phyloP scores from a whole-genome alignment of 441 rosid species.

The Arabidopsis hybrid region DNA sequence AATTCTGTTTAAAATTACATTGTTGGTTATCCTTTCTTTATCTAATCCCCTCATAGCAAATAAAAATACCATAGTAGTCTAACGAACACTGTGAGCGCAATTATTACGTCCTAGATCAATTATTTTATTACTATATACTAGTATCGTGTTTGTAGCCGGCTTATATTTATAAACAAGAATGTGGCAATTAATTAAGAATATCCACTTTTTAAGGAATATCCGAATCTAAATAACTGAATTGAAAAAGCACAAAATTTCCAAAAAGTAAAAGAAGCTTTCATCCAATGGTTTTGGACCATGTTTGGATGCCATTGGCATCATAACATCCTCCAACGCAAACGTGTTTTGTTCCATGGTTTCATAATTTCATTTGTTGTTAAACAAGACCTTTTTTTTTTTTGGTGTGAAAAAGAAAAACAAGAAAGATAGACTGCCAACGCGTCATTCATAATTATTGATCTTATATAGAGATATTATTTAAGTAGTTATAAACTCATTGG shows the following conservation, averaged over 20 bases:
- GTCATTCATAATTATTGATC: neutral
- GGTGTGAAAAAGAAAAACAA: too few species aligned
- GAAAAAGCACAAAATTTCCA: slow-evolving; percentile 16
- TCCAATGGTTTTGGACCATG: neutral
- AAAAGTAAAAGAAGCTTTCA: slow-evolving; percentile 18
- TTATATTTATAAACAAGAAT: neutral
- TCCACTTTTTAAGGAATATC: slow-evolving; percentile 4
- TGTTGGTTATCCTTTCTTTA: slow-evolving; percentile 14
- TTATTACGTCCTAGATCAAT: slow-evolving; percentile 11
- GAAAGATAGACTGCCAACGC: neutral
- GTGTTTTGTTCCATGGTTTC: neutral
- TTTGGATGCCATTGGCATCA: too few species aligned
- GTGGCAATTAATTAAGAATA: neutral
- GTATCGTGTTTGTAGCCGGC: slow-evolving; percentile 16
- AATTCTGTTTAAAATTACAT: neutral
- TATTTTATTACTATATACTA: neutral
- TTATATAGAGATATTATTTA: neutral
- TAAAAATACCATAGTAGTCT: slow-evolving; percentile 7
- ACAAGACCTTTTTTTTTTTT: too few species aligned
- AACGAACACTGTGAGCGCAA: slow-evolving; percentile 23
- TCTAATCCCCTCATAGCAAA: neutral
- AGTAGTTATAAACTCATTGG: neutral
- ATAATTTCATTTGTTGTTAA: too few species aligned
- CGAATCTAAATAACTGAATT: slow-evolving; percentile 5
- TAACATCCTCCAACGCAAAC: slow-evolving; percentile 6